Percentiles rank a stretch among this genome's conserved stretches.
These are phyloP conservation scores for Starmerella ratchasimensis DNA, from an alignment of 805 yeast species.

Conservation along the genomic window DNA sequence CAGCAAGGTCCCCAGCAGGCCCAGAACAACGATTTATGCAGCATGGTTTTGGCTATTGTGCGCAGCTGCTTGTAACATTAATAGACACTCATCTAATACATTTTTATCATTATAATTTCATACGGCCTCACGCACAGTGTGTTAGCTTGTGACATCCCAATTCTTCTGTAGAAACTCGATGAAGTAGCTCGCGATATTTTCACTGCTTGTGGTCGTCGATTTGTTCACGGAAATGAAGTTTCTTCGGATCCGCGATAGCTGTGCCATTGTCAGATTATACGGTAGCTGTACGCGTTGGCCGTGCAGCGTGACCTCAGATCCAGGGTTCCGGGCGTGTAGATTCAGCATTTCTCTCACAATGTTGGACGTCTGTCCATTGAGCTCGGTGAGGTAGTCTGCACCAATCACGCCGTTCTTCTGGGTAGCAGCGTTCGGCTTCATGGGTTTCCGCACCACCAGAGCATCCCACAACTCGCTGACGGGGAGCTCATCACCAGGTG, in stretches of 20 bases:
- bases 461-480: conserved; percentile 44
- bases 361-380: conserved; percentile 56
- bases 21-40: conserved; percentile 13
- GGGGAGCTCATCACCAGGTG: conserved; percentile 39
- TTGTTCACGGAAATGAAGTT: conserved; percentile 71
- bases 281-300: conserved; percentile 49
- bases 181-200: conserved; percentile 57
- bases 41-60: conserved; percentile 8
- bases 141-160: too few species aligned
- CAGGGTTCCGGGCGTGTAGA: conserved; percentile 39
- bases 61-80: too few species aligned
- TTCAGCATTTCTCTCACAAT: conserved; percentile 52
- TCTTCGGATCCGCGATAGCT: conserved; percentile 70
- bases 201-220: conserved; percentile 57
- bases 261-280: conserved; percentile 50
- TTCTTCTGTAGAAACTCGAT: conserved; percentile 64
- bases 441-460: conserved; percentile 39
- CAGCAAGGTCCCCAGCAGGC: conserved; percentile 8
- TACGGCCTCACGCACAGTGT: too few species aligned
- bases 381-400: conserved; percentile 58
- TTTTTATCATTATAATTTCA: too few species aligned
- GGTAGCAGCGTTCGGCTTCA: conserved; percentile 74
- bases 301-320: conserved; percentile 26
- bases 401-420: conserved; percentile 66
- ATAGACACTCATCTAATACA: too few species aligned